Percentiles rank a stretch among this genome's conserved stretches.
phyloP scores from a whole-genome alignment of 371 early-diverging fungal species.

The Mucor plumbeus region DNA sequence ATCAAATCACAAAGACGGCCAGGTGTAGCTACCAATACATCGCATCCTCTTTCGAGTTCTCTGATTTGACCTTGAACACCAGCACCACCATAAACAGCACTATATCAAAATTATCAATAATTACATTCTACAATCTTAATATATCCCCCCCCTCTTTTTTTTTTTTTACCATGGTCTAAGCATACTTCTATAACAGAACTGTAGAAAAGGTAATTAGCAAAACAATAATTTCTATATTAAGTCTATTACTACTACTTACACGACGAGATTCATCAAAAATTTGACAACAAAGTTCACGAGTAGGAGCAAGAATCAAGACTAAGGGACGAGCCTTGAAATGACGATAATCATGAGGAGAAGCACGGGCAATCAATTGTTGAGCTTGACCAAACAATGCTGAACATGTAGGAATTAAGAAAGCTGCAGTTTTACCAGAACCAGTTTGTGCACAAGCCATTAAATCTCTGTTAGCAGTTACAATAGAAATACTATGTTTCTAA shows the following conservation, averaged over 20 bases:
- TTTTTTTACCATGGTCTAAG: slow-evolving; percentile 58
- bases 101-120: slow-evolving; percentile 14
- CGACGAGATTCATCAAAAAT: slow-evolving; percentile 54
- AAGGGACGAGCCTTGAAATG: slow-evolving; percentile 40
- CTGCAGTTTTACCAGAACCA: slow-evolving; percentile 32
- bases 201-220: background rate
- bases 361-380: slow-evolving; percentile 31
- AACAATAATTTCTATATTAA: background rate
- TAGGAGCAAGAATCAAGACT: slow-evolving; percentile 50
- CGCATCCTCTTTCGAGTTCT: slow-evolving; percentile 86
- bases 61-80: slow-evolving; percentile 81
- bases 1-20: slow-evolving; percentile 97
- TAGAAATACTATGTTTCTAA: slow-evolving; percentile 66
- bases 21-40: slow-evolving; percentile 98
- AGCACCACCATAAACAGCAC: slow-evolving; percentile 94
- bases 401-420: slow-evolving; percentile 70
- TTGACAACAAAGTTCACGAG: slow-evolving; percentile 52
- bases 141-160: no score
- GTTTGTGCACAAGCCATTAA: slow-evolving; percentile 88
- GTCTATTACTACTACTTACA: slow-evolving; percentile 21
- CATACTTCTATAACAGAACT: slow-evolving; percentile 54
- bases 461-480: slow-evolving; percentile 67
- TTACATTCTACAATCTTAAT: no score
- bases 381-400: slow-evolving; percentile 45
- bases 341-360: slow-evolving; percentile 35